phyloP scores from a whole-genome alignment of 441 rosid genomes.

The Corymbia calophylla region DNA sequence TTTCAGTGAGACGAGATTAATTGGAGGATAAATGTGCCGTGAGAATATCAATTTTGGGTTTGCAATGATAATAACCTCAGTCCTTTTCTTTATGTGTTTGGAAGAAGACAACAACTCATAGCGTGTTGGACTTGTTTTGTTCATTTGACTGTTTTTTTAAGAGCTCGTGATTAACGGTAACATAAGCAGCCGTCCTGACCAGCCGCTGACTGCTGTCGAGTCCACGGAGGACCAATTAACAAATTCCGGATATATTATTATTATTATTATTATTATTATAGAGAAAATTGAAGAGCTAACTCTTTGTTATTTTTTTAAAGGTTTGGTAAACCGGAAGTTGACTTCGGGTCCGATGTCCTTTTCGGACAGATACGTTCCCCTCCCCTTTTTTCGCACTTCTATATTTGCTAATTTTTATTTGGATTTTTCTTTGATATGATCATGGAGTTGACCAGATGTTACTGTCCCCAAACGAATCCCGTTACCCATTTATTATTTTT shows the following conservation, averaged over 20 bases:
- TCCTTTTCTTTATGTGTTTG: no score
- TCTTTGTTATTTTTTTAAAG: background rate
- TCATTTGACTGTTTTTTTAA: background rate
- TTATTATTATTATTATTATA: rapidly evolving
- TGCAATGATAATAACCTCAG: no score
- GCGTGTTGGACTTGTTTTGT: background rate
- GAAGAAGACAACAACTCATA: no score
- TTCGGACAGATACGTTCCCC: background rate
- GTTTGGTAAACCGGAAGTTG: background rate
- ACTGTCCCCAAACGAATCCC: background rate
- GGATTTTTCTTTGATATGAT: background rate
- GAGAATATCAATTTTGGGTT: no score
- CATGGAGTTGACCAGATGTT: background rate
- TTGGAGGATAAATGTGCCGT: no score
- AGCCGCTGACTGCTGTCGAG: background rate
- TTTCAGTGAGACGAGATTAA: no score
- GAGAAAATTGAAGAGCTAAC: background rate
- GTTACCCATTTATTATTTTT: background rate
- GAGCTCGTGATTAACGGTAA: background rate
- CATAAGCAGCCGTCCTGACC: background rate
- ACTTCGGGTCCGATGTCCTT: background rate
- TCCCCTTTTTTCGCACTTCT: background rate
- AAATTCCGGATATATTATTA: background rate
- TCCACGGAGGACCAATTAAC: background rate
- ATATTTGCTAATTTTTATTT: background rate